Conservation (phyloP, 2,329 filamentous ascomycete species). For the Alternaria novae-zelandiae region DNA sequence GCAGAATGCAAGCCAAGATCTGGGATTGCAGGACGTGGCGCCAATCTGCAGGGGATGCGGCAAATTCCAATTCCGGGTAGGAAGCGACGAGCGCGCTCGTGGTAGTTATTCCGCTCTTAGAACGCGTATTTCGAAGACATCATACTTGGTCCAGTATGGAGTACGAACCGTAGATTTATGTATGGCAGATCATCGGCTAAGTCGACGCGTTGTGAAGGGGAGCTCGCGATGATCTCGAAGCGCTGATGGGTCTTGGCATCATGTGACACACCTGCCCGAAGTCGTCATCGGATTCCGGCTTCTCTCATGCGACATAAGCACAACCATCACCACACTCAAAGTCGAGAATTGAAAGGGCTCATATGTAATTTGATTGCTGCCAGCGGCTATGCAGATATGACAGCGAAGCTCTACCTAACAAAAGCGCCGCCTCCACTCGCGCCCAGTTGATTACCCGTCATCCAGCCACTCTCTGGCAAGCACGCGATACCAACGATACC, state of each 20-base stretch:
- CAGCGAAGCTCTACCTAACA: neutral
- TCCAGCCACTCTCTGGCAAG: slow-evolving; percentile 13
- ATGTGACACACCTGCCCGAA: neutral
- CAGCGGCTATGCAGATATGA: neutral
- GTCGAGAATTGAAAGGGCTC: no score
- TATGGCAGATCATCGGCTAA: neutral
- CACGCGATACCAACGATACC: slow-evolving; percentile 11
- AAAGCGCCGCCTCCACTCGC: slow-evolving; percentile 11
- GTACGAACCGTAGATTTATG: neutral
- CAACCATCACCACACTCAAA: neutral
- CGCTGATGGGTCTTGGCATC: neutral
- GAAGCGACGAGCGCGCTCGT: neutral
- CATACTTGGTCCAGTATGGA: neutral
- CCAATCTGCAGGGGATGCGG: neutral
- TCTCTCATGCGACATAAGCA: neutral
- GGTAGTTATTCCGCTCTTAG: neutral
- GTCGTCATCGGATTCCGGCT: neutral
- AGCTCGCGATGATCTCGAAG: neutral
- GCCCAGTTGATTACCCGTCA: slow-evolving; percentile 12
- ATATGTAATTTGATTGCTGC: neutral
- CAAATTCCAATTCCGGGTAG: neutral
- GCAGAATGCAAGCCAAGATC: neutral
- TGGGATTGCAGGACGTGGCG: neutral
- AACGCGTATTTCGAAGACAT: neutral
- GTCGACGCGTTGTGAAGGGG: neutral